Base-by-base conservation (phyloP, 202 grass and related monocot species). In the Brachypodium distachyon region DNA sequence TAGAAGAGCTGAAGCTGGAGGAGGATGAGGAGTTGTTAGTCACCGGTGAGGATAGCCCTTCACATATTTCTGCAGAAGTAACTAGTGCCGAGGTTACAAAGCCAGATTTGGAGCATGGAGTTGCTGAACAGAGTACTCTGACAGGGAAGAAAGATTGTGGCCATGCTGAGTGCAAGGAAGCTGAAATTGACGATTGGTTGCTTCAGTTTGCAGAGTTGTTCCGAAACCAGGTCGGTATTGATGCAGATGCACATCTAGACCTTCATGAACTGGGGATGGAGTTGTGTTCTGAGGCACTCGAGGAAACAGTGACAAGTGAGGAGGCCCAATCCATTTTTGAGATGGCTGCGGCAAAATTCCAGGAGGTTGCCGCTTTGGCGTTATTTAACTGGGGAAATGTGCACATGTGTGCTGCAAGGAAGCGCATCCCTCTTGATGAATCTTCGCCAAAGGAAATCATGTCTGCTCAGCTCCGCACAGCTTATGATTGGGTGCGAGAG, bases 341-440 rank as follows among this genome's bases (percentile, higher is more conserved):
- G 79, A 90, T 94, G 83, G 91, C 95, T 74, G 82, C 91, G 61
- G 53, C 80, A 1, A 98, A 98, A 86, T 98, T 98, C 75, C 95
- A 98, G 79, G 95, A 98, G 77, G 95, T 98, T 25, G 89, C 91
- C 1, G 91, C 91, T 6, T 76, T 98, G 69, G 89, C 95, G 16
- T 86, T 98, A 55, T 98, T 98, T 80, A 95, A 98, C 27, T 98
- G 95, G 95, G 95, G 95, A 65, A 98, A 98, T 83, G 95, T 98
- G 32, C 87, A 98, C 61, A 98, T 98, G 95, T 98, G 95, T 50
- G 91, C 91, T 79, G 95, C 95, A 55, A 84, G 95, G 70, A 98
- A 98, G 70, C 87, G 80, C 78, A 98, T 98, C 23, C 91, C 95
- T 70, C 87, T 98, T 13, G 95, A 98, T 22, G 95, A 92, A 85